Percentiles rank a stretch among this genome's conserved stretches.
Conservation (phyloP, 306 rosid genomes). For the Comarum palustre region DNA sequence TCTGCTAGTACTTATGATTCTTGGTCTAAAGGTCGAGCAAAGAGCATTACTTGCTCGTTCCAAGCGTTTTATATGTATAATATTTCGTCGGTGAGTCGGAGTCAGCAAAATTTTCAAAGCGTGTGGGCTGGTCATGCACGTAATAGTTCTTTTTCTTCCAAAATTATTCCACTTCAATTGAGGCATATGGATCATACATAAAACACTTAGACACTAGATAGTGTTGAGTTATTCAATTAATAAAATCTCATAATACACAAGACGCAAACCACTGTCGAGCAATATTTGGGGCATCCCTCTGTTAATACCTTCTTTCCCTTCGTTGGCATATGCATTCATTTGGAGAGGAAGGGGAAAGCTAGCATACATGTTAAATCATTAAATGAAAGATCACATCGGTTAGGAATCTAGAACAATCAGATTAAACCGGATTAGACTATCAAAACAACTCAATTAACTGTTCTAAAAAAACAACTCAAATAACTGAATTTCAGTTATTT, state of each 20-base stretch:
- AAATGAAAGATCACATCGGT: no score
- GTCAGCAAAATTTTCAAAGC: constrained; percentile 16
- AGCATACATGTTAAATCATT: constrained; percentile 25
- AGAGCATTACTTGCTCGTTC: no score
- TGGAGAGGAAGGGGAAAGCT: constrained; percentile 22
- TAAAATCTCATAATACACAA: background rate
- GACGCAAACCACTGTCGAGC: constrained; percentile 44
- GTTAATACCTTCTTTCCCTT: constrained; percentile 22
- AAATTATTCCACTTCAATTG: constrained; percentile 6
- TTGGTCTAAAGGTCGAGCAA: no score
- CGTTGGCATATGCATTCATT: constrained; percentile 33
- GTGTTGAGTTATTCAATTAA: background rate
- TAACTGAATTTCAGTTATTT: no score
- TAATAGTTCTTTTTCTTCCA: background rate
- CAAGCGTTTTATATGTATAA: background rate
- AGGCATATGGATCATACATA: constrained; percentile 22
- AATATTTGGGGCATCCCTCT: constrained; percentile 51
- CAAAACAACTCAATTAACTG: no score
- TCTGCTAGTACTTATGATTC: no score
- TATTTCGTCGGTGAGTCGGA: background rate
- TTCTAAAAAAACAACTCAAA: no score
- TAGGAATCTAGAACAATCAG: no score
- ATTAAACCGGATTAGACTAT: no score
- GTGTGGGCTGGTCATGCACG: constrained; percentile 23
- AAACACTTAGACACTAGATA: background rate